Base-by-base conservation (phyloP, 2,329 filamentous ascomycete species). In the Pseudogymnoascus sp. region DNA sequence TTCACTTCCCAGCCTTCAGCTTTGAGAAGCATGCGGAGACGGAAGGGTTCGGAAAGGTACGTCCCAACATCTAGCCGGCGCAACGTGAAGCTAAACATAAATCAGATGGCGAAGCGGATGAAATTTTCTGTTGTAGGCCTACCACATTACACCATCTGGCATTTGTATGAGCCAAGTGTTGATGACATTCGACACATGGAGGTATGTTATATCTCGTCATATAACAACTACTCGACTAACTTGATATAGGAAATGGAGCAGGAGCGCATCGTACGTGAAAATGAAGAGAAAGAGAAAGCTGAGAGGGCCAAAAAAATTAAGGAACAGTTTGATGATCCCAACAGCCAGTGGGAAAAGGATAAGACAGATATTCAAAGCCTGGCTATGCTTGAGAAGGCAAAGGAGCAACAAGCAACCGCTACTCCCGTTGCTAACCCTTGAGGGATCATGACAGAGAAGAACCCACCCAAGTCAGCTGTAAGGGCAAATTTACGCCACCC, bases 21-120 rank as follows among this genome's bases (percentile, higher is more conserved):
- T 99, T 99, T 68, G 91, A 99, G 77, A 97, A 96, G 78, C 95
- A 99, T 75, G 95, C 95, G 5, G 95, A 99, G 76, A 99, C 95
- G 0, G 95, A 99, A 79, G 95, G 92, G 0, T 99, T 99, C 74
- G 95, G 95, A 77, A 99, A 99, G 88, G 93, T 96, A 78, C 69
- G 80, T 62, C 53, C 7, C 28, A 21, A 21, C 16, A 7, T 56
- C 16, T 1, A 34, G n/a, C 16, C 18, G 10, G 23, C 42, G 28
- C 37, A 62, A 1, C 18, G 23, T 59, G 38, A 38, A 34, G 21
- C 62, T 72, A 62, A 68, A 59, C 18, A 61, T 31, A 34, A 46
- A 23, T 21, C 66, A 96, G 93, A 99, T 99, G 95, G 91, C 95
- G 14, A 95, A 91, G 76, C 88, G 91, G 65, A 97, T 99, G 95